Conservation (phyloP, 352 stramenopile species). For the Globisporangium barbulae region DNA sequence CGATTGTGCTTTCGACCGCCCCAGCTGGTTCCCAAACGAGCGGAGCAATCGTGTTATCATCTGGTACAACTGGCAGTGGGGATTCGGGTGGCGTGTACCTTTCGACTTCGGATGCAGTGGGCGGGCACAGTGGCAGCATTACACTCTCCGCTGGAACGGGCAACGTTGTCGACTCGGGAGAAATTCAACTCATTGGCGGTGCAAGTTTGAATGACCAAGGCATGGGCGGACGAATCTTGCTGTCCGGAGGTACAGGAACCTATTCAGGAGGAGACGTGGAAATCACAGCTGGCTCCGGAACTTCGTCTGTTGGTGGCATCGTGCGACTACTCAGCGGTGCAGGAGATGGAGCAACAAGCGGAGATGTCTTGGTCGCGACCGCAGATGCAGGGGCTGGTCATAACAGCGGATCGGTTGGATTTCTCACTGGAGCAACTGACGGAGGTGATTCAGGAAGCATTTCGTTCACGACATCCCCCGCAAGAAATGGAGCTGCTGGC, state of each 20-base stretch:
- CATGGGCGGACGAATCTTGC: constrained; percentile 25
- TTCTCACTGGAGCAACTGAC: constrained; percentile 29
- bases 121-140: constrained; percentile 24
- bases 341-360: constrained; percentile 25
- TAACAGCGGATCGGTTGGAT: constrained; percentile 24
- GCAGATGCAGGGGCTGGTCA: constrained; percentile 22
- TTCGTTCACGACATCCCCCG: constrained; percentile 25
- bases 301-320: constrained; percentile 22
- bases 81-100: constrained; percentile 17
- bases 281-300: constrained; percentile 25
- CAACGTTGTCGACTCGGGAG: constrained; percentile 19
- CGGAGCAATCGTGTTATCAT: constrained; percentile 24
- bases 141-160: constrained; percentile 23
- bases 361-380: constrained; percentile 25
- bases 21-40: constrained; percentile 21
- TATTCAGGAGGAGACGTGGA: constrained; percentile 24
- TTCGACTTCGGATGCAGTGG: constrained; percentile 6
- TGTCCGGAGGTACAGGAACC: constrained; percentile 30
- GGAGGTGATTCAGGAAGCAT: constrained; percentile 32
- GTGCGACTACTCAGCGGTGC: constrained; percentile 28
- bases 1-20: constrained; percentile 26
- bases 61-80: constrained; percentile 20
- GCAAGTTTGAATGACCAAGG: constrained; percentile 24
- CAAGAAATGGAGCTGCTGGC: constrained; percentile 13
- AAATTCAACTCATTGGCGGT: constrained; percentile 27